Percentiles rank a stretch among this genome's conserved stretches.
Conservation (phyloP, 129 eudicot species). For the Ambrosia artemisiifolia region DNA sequence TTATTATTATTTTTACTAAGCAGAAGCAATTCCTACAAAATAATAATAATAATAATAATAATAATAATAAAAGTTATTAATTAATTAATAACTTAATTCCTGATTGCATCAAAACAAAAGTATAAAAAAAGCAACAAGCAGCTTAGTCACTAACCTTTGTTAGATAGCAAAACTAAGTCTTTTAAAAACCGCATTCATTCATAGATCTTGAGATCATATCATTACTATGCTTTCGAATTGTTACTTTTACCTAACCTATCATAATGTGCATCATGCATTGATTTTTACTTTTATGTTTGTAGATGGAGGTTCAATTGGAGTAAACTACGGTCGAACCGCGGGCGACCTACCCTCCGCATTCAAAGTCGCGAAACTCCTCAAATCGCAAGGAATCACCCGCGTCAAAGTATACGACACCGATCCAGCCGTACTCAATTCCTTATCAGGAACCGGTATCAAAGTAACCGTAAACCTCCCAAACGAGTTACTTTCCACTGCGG, state of each 20-base stretch:
- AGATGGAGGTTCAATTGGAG: constrained; percentile 74
- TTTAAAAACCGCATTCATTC: too few species aligned
- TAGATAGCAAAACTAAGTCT: too few species aligned
- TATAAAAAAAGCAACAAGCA: too few species aligned
- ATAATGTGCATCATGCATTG: too few species aligned
- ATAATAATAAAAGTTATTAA: too few species aligned
- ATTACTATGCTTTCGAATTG: background rate
- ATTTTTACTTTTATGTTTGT: background rate
- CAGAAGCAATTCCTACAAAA: too few species aligned
- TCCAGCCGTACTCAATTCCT: constrained; percentile 72
- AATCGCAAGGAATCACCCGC: constrained; percentile 55
- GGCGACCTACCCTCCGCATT: constrained; percentile 73
- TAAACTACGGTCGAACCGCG: constrained; percentile 79
- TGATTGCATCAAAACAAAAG: too few species aligned
- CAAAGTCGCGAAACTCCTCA: constrained; percentile 56
- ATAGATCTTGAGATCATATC: too few species aligned
- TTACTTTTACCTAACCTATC: too few species aligned
- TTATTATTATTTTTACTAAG: too few species aligned
- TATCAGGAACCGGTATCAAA: constrained; percentile 56
- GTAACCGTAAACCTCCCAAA: constrained; percentile 77
- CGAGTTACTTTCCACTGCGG: constrained; percentile 59
- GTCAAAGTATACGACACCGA: constrained; percentile 90
- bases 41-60: too few species aligned
- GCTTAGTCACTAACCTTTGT: background rate
- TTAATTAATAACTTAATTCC: too few species aligned